These are phyloP conservation scores for Ceratocystis albifundus DNA, from an alignment of 2,329 filamentous ascomycete genomes.

Conservation along the genomic window DNA sequence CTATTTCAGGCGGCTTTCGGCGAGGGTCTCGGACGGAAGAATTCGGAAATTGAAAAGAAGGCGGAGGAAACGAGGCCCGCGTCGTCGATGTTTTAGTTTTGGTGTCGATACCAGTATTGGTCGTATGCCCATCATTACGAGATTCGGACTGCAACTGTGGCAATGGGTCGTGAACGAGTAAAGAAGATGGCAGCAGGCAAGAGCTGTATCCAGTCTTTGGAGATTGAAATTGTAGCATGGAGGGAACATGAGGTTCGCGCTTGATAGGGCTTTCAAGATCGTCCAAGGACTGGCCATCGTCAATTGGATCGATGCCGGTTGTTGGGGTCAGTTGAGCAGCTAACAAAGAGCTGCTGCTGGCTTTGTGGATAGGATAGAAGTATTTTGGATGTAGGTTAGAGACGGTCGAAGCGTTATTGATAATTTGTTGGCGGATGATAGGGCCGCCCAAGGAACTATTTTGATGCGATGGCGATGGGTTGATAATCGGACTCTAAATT, in stretches of 20 bases:
- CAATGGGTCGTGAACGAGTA: not conserved
- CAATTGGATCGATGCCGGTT: not conserved
- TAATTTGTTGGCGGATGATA: not conserved
- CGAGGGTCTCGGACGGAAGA: not conserved
- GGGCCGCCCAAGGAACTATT: not conserved
- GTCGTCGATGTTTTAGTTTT: no score
- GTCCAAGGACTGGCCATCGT: not conserved
- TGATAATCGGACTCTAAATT: not conserved
- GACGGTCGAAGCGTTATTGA: not conserved
- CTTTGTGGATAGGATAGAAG: not conserved
- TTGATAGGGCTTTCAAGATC: not conserved
- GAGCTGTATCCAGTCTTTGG: not conserved
- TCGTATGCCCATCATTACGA: not conserved
- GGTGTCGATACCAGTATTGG: not conserved
- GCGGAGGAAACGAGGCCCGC: no score
- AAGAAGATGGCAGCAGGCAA: not conserved
- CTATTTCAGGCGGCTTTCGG: slow-evolving; percentile 1
- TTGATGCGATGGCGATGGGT: not conserved
- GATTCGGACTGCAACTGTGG: not conserved
- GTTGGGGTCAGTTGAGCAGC: not conserved
- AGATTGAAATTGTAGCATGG: not conserved
- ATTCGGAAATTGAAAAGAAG: not conserved
- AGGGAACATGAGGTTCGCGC: not conserved
- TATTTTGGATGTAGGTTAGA: not conserved
- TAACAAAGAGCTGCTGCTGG: not conserved